Evolutionary conservation across 768 basidiomycete genomes (phyloP), one percentile per base, ranked within the genome.

Genomic region (Hericium alpestre): DNA sequence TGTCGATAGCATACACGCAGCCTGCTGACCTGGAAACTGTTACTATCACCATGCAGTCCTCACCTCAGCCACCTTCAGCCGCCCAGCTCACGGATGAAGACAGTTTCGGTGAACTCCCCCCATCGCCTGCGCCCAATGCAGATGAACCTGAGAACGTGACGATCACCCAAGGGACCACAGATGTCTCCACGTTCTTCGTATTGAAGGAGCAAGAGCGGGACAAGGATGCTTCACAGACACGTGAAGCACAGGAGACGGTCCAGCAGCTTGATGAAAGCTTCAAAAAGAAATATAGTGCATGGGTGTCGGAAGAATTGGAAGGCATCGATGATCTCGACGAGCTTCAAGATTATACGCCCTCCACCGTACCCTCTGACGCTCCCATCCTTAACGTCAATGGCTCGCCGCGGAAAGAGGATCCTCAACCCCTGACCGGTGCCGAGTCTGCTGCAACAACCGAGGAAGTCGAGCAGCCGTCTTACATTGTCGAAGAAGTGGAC

Each of bases 51-150:
- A 32, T 32, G 8, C 32, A 32, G 32, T 46, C 20, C 11, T 46
- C 43, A n/a, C 43, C 43, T n/a, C 43, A 20, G n/a, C n/a, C 43
- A 46, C 20, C 43, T 4, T n/a, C 53, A 18, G 49, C 55, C 7
- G 53, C 57, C 43, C 59, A 62, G 13, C 53, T 62, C 9, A 2
- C 49, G 23, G 61, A 62, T 2, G 43, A 56, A 22, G 61, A 62
- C 47, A 60, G 56, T 38, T 62, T 62, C 10, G 61, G 61, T 16
- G 61, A 62, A 13, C 59, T 62, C 32, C 61, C 61, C 32, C 37
- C 54, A 16, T 60, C 60, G 38, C 54, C 58, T 16, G 48, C 60
- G 7, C 61, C 61, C 15, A 57, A 59, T 18, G 50, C 22, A 9
- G 25, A n/a, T 18, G 32, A 18, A 3, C 18, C n/a, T 5, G 52